Percentiles rank a stretch among this genome's conserved stretches.
Conservation (phyloP, 2,329 filamentous ascomycete species). For the Fusarium sambucinum region DNA sequence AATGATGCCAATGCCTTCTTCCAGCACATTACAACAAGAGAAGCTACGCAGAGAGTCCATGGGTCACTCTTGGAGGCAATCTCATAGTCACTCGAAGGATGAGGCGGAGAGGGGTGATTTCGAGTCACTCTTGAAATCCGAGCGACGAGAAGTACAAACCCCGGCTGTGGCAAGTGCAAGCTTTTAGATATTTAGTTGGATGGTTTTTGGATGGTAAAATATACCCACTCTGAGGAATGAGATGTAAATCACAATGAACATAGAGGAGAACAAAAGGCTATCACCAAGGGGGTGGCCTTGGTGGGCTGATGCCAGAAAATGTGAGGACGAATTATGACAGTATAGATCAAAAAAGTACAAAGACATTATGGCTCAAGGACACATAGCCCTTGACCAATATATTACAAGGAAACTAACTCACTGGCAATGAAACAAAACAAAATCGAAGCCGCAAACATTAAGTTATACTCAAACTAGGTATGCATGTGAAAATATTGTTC, state of each 20-base stretch:
- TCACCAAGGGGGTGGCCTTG: not conserved
- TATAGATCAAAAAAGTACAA: not conserved
- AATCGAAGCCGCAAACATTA: not conserved
- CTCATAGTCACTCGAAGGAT: not conserved
- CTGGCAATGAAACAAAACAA: not conserved
- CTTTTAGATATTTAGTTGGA: not conserved
- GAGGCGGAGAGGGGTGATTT: not conserved
- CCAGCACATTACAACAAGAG: not conserved
- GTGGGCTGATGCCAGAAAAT: not conserved
- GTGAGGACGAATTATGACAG: not conserved
- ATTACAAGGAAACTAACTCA: not conserved
- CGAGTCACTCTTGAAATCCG: constrained; percentile 5
- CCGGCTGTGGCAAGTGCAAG: not conserved
- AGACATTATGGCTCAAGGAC: not conserved
- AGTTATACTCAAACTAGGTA: not conserved
- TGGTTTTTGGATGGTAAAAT: not conserved
- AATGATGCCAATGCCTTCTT: constrained; percentile 6
- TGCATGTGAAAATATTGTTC: constrained; percentile 12
- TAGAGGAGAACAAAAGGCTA: not conserved
- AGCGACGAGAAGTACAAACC: not conserved
- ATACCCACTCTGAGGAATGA: not conserved
- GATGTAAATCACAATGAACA: not conserved
- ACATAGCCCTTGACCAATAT: not conserved
- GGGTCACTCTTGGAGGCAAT: not conserved
- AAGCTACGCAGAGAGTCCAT: not conserved